Base-by-base conservation (phyloP, 257 asterid genomes). In the Parsonsia alboflavescens region DNA sequence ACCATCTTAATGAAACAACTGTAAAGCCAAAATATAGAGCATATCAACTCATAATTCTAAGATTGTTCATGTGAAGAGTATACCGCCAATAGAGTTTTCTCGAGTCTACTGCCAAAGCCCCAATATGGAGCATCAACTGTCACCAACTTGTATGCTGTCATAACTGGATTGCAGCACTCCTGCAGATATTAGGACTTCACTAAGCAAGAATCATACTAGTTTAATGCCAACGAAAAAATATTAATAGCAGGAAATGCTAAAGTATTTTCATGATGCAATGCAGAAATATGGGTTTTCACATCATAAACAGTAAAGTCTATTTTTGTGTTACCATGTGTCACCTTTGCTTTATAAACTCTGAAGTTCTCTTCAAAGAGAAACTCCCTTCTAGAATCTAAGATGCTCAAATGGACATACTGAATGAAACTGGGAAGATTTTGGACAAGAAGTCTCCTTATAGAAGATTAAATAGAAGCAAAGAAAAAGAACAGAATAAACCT, bases 141-240 rank as follows among this genome's bases (percentile, higher is more conserved):
- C 75, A 93, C 97, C 89, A 93, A 88, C 65, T 93, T 93, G 92
- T 91, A 91, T 54, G 96, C 94, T 49, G 98, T 93, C 91, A 90
- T 87, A 70, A 93, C 90, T 26, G 97, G 97, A 72, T 83, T 68
- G 68, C 96, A 88, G n/a, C 24, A 79, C 45, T 80, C 96, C 98
- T 93, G 90, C 75, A 83, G 22, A 66, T 44, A 54, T 28, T 36
- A 69, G 54, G 50, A 46, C 19, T 44, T 41, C 13, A 17, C 54
- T 62, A 73, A 45, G 59, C 11, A 12, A 72, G 36, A 22, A 26
- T 62, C 46, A 61, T 0, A 48, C n/a, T 19, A 22, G 65, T 52
- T 16, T 39, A 6, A 24, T 44, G 49, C 15, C 58, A 22, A 61
- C 19, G 13, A 46, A 57, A 39, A 36, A 70, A 71, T 41, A 52